Base-by-base conservation (phyloP, 2,329 filamentous ascomycete genomes). In the Harringtonia lauricola region DNA sequence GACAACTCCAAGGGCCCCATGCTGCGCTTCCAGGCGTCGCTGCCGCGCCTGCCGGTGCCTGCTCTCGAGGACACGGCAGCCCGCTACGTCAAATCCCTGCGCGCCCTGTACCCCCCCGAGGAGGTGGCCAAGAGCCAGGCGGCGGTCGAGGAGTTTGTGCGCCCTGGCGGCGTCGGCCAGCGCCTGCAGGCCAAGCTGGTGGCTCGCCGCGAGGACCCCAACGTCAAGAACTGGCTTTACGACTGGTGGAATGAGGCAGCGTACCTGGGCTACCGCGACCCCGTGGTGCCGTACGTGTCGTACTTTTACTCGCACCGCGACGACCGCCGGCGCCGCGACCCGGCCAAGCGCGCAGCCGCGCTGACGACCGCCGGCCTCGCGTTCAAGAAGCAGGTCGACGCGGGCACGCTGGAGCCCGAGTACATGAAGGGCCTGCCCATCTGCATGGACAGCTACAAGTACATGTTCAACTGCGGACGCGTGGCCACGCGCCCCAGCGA, bases 281-380 rank as follows among this genome's bases (percentile, higher is more conserved):
- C 92, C 12, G 86, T 98, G 38, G 86, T 96, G 17, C 92, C 92
- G 49, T 98, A 96, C 61, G 92, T 98, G 58, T 95, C 87, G 65
- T 98, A 98, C 76, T 98, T 98, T 70, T 98, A 98, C 71, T 95
- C 89, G 44, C 90, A 96, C 70, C 80, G 87, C 53, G 92, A 98
- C 64, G 94, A 98, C 65, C 81, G 86, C 54, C 76, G 81, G 59
- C 79, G 90, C 52, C 81, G 88, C 50, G 79, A 95, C 63, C 92
- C 92, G 1, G 82, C 84, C 50, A 94, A 94, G 74, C 85, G 92
- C 51, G 92, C 92, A 4, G 92, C 92, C 4, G 89, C 90, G 51
- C 83, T 98, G 52, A 81, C 86, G 1, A 87, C 85, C 1, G 83
- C 86, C 8, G 83, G 79, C 2, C 75, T 98, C 33, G 87, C 94